Conservation (phyloP, 2,329 filamentous ascomycete genomes). For the Ampelomyces quisqualis region DNA sequence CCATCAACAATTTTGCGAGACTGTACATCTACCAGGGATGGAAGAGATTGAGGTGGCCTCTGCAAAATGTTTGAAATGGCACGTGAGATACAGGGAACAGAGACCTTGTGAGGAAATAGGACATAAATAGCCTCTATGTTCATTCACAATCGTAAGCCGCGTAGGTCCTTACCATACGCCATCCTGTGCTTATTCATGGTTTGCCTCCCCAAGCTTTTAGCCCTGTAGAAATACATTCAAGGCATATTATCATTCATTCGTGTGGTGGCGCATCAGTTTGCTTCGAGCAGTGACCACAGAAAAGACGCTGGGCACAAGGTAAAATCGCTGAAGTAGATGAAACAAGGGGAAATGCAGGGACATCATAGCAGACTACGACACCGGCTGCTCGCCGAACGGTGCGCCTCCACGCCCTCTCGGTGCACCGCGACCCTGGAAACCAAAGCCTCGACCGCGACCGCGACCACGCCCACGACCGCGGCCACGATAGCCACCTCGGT, state of each 20-base stretch:
- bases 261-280: neutral
- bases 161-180: no score
- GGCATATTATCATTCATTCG: neutral
- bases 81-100: no score
- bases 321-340: slow-evolving; percentile 18
- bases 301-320: slow-evolving; percentile 11
- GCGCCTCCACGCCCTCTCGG: slow-evolving; percentile 31
- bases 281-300: neutral
- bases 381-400: slow-evolving; percentile 26
- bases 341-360: slow-evolving; percentile 6
- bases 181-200: no score
- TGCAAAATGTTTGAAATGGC: no score
- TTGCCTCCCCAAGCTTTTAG: no score
- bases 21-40: no score
- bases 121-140: no score
- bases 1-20: no score
- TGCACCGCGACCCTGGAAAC: slow-evolving; percentile 50
- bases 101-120: no score
- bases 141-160: no score
- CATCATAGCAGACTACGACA: slow-evolving; percentile 14
- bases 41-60: no score
- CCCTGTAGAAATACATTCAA: slow-evolving; percentile 3
- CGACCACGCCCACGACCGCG: slow-evolving; percentile 72
- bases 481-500: slow-evolving; percentile 74
- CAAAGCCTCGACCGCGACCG: slow-evolving; percentile 54